Percentiles rank a stretch among this genome's conserved stretches.
phyloP scores from a whole-genome alignment of 768 basidiomycete genomes.

The Lentinus brumalis region DNA sequence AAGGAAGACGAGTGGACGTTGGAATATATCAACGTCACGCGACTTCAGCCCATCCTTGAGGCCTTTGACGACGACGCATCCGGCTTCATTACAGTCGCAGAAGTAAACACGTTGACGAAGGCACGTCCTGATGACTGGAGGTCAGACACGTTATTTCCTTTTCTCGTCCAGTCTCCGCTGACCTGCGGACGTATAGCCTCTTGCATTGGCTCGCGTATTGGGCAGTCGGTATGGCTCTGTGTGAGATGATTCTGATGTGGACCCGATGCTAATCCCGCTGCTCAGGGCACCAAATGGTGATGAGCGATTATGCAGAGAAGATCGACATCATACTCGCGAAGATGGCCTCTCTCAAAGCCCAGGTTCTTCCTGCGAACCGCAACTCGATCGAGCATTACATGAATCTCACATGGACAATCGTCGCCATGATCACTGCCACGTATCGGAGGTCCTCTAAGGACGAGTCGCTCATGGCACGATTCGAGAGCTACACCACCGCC shows the following conservation, averaged over 20 bases:
- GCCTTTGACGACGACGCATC: conserved; percentile 44
- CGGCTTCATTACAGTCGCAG: conserved; percentile 37
- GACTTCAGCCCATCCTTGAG: conserved; percentile 36
- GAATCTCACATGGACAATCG: conserved; percentile 1
- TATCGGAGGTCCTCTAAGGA: conserved; percentile 17
- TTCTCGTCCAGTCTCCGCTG: too few species aligned
- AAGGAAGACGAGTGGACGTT: conserved; percentile 30
- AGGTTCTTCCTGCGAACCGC: conserved; percentile 24
- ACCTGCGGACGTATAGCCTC: conserved; percentile 19
- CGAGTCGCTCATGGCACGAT: conserved; percentile 27
- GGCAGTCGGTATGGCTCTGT: conserved; percentile 31
- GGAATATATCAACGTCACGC: conserved; percentile 34
- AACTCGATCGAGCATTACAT: conserved; percentile 30
- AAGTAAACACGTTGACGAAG: conserved; percentile 36
- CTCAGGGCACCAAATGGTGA: conserved; percentile 26
- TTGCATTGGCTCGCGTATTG: conserved; percentile 37
- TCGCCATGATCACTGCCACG: conserved; percentile 16
- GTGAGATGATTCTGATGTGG: too few species aligned
- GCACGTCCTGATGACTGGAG: conserved; percentile 36
- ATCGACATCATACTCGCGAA: conserved; percentile 12
- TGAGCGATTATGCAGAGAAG: conserved; percentile 17
- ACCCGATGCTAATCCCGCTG: background rate
- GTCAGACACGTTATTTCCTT: conserved; percentile 7
- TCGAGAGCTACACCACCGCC: conserved; percentile 25
- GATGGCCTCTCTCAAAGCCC: conserved; percentile 14